Base-by-base conservation (phyloP, 1,284 basidiomycete species). In the Polyporus tsugae region DNA sequence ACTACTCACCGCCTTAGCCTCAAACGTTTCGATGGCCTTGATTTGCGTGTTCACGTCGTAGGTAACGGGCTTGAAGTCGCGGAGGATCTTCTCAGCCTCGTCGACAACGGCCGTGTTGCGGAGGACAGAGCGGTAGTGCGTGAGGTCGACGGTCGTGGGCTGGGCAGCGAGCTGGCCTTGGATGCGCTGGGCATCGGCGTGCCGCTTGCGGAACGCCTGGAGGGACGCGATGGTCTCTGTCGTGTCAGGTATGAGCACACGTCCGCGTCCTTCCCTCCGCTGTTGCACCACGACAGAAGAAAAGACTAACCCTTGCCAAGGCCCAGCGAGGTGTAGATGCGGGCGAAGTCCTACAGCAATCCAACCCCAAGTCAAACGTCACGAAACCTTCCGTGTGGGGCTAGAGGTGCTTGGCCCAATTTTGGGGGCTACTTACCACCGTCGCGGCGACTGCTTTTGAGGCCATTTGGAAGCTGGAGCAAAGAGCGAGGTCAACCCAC, bases 11-110 rank as follows among this genome's bases (percentile, higher is more conserved):
- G 98, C 98, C 85, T 97, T 98, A 75, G 89, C 86, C 88, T 99
- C 96, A 81, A 99, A 99, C 65, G 95, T 92, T 80, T 98, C 96
- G 75, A 99, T 98, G 63, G 96, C 96, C 84, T 96, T 98, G 81
- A 98, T 81, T 82, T 98, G 95, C 72, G 95, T 88, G 78, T 82
- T 84, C 70, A 97, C 94, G 80, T 99, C 97, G 84, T 99, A 99
- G n/a, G 94, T 93, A 69, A 96, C 92, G 39, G 98, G 95, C 86
- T 98, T 98, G 89, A 98, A 99, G 52, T 91, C 90, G 72, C 86
- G 89, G 76, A 98, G 82, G 70, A 94, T 83, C 86, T 96, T 98
- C 86, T 99, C 96, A 13, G 95, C 95, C 81, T 98, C 94, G 76
- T 94, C 91, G 69, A 99, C 91, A 73, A 99, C 89, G 63, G 91